A percentile compares a stretch with the other conserved stretches of the same genome.
phyloP scores from a whole-genome alignment of 768 basidiomycete genomes.

The Lactarius pseudohatsudake region DNA sequence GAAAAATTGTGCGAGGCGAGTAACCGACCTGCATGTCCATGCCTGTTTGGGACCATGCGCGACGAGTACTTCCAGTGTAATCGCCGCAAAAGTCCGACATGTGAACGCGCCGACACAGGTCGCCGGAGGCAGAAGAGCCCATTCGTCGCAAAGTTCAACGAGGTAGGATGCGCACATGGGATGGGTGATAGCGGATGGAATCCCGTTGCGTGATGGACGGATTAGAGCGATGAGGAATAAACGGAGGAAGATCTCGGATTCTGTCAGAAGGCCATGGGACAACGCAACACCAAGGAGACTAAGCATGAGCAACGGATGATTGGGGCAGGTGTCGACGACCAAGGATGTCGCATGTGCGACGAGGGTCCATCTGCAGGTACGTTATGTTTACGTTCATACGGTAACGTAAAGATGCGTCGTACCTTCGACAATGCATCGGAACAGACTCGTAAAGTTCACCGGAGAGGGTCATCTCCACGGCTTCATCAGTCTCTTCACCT shows the following conservation, averaged over 20 bases:
- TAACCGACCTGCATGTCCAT: constrained; percentile 47
- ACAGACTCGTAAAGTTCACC: constrained; percentile 52
- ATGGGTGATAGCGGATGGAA: constrained; percentile 20
- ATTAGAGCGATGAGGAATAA: constrained; percentile 44
- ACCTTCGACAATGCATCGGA: constrained; percentile 55
- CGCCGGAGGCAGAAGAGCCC: constrained; percentile 9
- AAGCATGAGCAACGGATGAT: constrained; percentile 49
- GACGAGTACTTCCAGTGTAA: constrained; percentile 37
- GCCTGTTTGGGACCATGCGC: constrained; percentile 29
- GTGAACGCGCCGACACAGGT: constrained; percentile 9
- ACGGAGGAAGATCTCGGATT: constrained; percentile 46
- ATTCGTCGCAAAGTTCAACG: constrained; percentile 15
- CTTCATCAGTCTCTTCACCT: constrained; percentile 34
- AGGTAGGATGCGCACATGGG: constrained; percentile 26
- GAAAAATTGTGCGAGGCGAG: constrained; percentile 38
- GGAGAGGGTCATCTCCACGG: constrained; percentile 32
- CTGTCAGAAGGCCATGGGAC: constrained; percentile 42
- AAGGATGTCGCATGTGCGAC: constrained; percentile 53
- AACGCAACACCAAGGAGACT: constrained; percentile 53
- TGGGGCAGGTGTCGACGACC: constrained; percentile 46
- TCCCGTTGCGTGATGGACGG: constrained; percentile 28
- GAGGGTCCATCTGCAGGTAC: constrained; percentile 44
- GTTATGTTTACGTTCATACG: not conserved
- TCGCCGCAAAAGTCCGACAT: constrained; percentile 36
- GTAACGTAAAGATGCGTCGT: constrained; percentile 22